phyloP scores from a whole-genome alignment of 2,329 filamentous ascomycete genomes.

The Claviceps lovelessii region DNA sequence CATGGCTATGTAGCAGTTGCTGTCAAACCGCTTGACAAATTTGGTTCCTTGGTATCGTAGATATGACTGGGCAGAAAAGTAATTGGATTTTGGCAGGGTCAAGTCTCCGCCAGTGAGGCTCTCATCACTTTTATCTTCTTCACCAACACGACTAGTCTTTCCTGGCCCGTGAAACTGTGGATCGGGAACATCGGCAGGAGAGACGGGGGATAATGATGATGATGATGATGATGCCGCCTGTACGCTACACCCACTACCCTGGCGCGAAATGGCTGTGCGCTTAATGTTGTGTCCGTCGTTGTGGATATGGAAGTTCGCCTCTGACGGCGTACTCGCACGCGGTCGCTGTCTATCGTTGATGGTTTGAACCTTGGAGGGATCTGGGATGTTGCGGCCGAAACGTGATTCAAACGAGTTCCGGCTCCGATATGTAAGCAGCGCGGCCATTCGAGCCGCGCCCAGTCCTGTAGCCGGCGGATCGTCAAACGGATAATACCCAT shows the following conservation, averaged over 20 bases:
- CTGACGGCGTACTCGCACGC: conserved; percentile 45
- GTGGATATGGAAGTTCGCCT: conserved; percentile 67
- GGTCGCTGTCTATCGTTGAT: conserved; percentile 56
- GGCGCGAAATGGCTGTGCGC: conserved; percentile 34
- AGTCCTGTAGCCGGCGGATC: conserved; percentile 79
- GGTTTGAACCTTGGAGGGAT: conserved; percentile 67
- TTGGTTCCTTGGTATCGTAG: conserved; percentile 92
- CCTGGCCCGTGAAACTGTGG: conserved; percentile 56
- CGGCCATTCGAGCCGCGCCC: conserved; percentile 91
- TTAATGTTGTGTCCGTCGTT: conserved; percentile 65
- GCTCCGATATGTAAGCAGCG: conserved; percentile 86
- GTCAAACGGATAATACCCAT: conserved; percentile 81
- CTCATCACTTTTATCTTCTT: conserved; percentile 23
- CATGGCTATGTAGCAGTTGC: conserved; percentile 98
- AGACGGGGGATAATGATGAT: neutral
- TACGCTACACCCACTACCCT: conserved; percentile 23
- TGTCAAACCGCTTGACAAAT: conserved; percentile 93
- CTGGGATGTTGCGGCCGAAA: conserved; percentile 85
- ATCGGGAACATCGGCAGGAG: conserved; percentile 22
- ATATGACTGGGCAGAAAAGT: conserved; percentile 96
- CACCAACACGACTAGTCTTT: neutral
- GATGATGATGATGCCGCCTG: conserved; percentile 8
- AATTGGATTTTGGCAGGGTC: conserved; percentile 50
- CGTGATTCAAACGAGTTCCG: conserved; percentile 93
- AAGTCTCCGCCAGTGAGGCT: conserved; percentile 36